Evolutionary conservation across 2,329 filamentous ascomycete species (phyloP).

Genomic region (Stagonosporopsis chrysanthemi): DNA sequence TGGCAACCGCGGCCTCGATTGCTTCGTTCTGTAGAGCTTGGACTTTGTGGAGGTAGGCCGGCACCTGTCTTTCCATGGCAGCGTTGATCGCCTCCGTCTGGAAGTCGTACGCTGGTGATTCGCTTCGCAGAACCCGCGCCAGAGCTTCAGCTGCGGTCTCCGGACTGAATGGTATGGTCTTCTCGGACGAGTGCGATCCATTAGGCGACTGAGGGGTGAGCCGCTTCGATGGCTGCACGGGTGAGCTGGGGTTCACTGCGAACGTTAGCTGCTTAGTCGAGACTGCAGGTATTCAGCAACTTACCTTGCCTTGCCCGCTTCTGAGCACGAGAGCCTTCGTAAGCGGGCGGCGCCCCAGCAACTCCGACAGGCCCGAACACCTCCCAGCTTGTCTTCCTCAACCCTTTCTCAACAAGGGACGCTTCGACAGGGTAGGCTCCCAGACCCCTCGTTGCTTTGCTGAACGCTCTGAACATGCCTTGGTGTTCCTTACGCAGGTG

Average conservation of each 20-base stretch:
- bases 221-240: background rate
- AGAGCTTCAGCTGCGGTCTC: conserved; percentile 7
- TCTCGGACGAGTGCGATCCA: conserved; percentile 16
- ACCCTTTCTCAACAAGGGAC: conserved; percentile 8
- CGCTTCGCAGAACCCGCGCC: background rate
- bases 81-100: background rate
- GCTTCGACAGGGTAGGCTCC: conserved; percentile 15
- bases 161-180: conserved; percentile 18
- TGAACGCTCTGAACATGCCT: conserved; percentile 18
- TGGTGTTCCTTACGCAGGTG: conserved; percentile 15
- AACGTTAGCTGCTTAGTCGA: background rate
- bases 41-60: too few species aligned
- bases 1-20: conserved; percentile 2
- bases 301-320: conserved; percentile 18
- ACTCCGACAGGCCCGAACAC: conserved; percentile 17
- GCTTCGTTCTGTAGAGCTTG: too few species aligned
- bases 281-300: background rate
- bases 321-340: conserved; percentile 12
- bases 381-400: conserved; percentile 21
- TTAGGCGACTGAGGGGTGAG: background rate
- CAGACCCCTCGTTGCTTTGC: conserved; percentile 15
- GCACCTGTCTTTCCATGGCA: too few species aligned
- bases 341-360: conserved; percentile 20
- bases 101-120: background rate
- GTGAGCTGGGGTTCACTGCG: conserved; percentile 5